These are phyloP conservation scores for Rosa rugosa DNA, from an alignment of 306 rosid genomes.

Conservation along the genomic window DNA sequence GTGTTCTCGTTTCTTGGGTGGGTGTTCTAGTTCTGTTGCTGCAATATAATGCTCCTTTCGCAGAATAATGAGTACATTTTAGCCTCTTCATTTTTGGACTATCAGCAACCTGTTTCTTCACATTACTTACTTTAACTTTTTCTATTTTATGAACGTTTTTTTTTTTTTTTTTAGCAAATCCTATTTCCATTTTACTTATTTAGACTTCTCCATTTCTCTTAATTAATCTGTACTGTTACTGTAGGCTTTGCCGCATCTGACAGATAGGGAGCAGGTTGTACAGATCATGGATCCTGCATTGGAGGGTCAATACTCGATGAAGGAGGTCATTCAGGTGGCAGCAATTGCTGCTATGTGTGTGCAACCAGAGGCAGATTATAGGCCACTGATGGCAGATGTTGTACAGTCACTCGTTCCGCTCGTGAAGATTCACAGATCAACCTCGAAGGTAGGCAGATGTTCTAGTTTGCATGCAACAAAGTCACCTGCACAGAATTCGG, in stretches of 20 bases:
- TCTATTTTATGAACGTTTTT: neutral
- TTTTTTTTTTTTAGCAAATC: neutral
- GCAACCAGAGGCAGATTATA: constrained; percentile 90
- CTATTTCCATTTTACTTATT: neutral
- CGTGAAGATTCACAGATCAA: constrained; percentile 57
- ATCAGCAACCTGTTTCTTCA: neutral
- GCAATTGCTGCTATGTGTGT: constrained; percentile 97
- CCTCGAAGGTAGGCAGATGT: constrained; percentile 56
- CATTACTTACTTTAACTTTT: neutral
- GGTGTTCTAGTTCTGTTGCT: constrained; percentile 21
- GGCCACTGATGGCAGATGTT: constrained; percentile 97
- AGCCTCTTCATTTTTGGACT: neutral
- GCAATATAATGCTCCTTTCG: neutral
- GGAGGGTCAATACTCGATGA: constrained; percentile 89
- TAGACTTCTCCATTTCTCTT: constrained; percentile 9
- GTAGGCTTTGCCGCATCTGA: constrained; percentile 86
- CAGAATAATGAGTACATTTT: neutral
- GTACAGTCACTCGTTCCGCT: constrained; percentile 91
- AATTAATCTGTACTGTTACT: constrained; percentile 10
- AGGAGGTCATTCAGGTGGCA: constrained; percentile 92
- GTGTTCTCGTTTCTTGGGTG: constrained; percentile 94
- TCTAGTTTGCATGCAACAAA: constrained; percentile 54
- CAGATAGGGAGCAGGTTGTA: constrained; percentile 80
- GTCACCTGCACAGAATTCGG: constrained; percentile 46
- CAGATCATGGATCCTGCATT: constrained; percentile 86